Evolutionary conservation across 352 stramenopile species (phyloP), one percentile per base, ranked within the genome.

Genomic region (Globisporangium acanthophoron): DNA sequence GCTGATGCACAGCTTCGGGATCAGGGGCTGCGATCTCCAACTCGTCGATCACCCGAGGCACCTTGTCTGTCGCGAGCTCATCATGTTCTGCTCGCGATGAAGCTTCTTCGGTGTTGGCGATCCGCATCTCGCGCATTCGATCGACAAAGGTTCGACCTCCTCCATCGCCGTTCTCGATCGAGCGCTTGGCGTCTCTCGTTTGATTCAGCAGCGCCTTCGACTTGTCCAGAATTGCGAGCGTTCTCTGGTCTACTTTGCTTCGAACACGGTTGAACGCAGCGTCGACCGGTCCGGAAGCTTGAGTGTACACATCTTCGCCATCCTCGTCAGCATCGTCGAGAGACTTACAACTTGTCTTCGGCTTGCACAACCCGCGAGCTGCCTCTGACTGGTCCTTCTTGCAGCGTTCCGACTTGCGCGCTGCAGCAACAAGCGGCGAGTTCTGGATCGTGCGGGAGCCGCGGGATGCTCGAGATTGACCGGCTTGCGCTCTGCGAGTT

Each of bases 181-280:
- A 24, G 7, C 35, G 33, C 35, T 45, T 45, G 12, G 33, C 15
- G 16, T 54, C 15, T 60, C 61, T 76, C 21, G 57, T 69, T 49
- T 69, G 52, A 5, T 52, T 65, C 29, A 89, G 62, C n/a, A 87
- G 65, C 1, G 54, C 52, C 29, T 76, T 76, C 13, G 73, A 78
- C 12, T 71, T 69, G 44, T 86, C 71, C 0, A 89, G 62, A 21
- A 89, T 86, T 0, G 79, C 76, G 5, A 81, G 65, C 9, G 79
- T 89, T 40, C 70, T 69, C 49, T 73, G 44, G 4, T 76, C 74
- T 4, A 88, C 66, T 68, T 79, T 86, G 31, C 58, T 71, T 5
- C 69, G 67, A 9, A 74, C 55, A 2, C 65, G 62, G 31, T 68
- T 54, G 39, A 84, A 86, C 13, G 66, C 68, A 20, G 62, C 59